These are phyloP conservation scores for Papiliotrema flavescens DNA, from an alignment of 1,284 basidiomycete species.

Conservation along the genomic window DNA sequence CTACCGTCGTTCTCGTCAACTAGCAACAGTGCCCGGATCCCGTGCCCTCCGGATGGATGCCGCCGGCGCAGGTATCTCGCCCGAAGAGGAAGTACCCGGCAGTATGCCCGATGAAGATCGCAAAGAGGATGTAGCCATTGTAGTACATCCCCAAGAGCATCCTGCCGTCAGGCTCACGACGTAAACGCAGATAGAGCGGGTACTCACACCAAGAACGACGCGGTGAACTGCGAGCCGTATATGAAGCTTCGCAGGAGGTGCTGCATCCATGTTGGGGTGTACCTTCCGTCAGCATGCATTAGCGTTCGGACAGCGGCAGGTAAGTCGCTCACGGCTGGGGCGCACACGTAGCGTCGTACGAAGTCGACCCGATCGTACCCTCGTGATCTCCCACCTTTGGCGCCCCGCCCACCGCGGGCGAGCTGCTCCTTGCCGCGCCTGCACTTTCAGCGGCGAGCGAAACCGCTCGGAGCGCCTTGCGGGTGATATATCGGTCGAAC, in stretches of 20 bases:
- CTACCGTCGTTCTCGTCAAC: no score
- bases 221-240: constrained; percentile 47
- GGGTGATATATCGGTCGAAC: constrained; percentile 34
- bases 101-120: constrained; percentile 46
- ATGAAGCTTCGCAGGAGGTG: constrained; percentile 43
- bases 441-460: not conserved
- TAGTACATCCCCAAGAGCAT: constrained; percentile 51
- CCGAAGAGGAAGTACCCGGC: constrained; percentile 39
- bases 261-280: constrained; percentile 38
- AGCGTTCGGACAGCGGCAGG: not conserved
- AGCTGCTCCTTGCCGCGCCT: not conserved
- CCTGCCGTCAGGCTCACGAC: constrained; percentile 5
- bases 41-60: not conserved
- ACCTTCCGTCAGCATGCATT: constrained; percentile 8
- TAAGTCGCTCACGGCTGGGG: not conserved
- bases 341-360: not conserved
- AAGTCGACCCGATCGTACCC: not conserved
- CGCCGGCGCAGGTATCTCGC: constrained; percentile 25
- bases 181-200: not conserved
- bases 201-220: constrained; percentile 44
- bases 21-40: constrained; percentile 6
- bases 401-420: not conserved
- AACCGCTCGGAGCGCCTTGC: not conserved
- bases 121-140: constrained; percentile 47
- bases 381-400: not conserved